Conservation (phyloP, 331 rosid genomes). For the Acacia pycnantha region DNA sequence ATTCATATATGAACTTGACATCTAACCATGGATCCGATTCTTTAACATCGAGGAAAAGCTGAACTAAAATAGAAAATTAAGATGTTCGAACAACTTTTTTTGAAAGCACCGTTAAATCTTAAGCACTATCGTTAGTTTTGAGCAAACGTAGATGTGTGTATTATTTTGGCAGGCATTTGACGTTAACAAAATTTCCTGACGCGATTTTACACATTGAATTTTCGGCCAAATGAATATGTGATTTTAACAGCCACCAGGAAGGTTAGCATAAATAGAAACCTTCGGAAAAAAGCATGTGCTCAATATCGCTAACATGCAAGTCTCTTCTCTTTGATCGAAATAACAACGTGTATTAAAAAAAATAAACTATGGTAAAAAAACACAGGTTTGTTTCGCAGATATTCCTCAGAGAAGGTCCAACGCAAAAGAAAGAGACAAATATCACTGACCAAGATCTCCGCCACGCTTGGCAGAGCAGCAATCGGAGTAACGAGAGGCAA, state of each 20-base stretch:
- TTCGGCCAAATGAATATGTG: background rate
- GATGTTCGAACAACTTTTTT: background rate
- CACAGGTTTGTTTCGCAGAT: background rate
- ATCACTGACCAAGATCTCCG: conserved; percentile 16
- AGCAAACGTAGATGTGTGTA: background rate
- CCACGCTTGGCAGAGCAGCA: conserved; percentile 21
- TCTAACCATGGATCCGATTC: background rate
- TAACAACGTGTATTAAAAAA: background rate
- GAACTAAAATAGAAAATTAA: background rate
- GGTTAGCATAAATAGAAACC: background rate
- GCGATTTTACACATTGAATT: background rate
- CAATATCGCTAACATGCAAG: background rate
- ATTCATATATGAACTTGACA: background rate
- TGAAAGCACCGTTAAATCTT: conserved; percentile 3
- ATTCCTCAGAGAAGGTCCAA: background rate
- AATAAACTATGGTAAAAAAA: background rate
- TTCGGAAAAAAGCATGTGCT: background rate
- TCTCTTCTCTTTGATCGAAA: background rate
- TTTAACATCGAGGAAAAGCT: background rate
- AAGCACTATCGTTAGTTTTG: conserved; percentile 1
- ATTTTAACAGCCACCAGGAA: background rate
- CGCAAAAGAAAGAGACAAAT: background rate
- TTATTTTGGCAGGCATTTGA: background rate
- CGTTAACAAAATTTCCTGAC: background rate
- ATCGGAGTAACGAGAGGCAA: conserved; percentile 8